These are phyloP conservation scores for Fallopia convolvulus DNA, from an alignment of 148 eudicot genomes.

Conservation along the genomic window DNA sequence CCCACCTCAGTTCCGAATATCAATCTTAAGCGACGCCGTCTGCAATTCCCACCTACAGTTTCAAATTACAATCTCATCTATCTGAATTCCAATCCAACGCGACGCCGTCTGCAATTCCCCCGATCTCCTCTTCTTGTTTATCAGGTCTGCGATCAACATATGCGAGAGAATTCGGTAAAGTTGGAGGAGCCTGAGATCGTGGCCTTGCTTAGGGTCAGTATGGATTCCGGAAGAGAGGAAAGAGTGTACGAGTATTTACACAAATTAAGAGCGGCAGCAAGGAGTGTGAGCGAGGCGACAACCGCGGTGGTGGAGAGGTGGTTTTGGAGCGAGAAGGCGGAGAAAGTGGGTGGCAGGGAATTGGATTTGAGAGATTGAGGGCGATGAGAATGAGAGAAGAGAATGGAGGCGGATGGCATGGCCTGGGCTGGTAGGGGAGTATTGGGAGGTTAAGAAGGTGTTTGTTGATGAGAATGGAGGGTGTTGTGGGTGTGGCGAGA, in stretches of 20 bases:
- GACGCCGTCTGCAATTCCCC: too few species aligned
- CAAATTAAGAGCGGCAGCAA: too few species aligned
- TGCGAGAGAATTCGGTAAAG: conserved; percentile 35
- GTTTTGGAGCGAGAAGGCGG: too few species aligned
- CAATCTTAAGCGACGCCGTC: too few species aligned
- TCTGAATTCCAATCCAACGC: too few species aligned
- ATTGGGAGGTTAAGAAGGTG: conserved; percentile 50
- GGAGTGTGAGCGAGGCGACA: too few species aligned
- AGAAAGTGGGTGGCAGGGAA: too few species aligned
- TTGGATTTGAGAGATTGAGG: conserved; percentile 30
- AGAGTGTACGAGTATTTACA: conserved; percentile 65
- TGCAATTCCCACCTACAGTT: too few species aligned
- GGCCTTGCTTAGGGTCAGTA: conserved; percentile 66
- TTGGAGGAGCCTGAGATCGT: conserved; percentile 59
- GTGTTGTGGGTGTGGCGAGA: conserved; percentile 52
- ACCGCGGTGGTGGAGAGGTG: too few species aligned
- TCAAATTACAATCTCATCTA: too few species aligned
- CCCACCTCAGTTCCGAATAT: too few species aligned
- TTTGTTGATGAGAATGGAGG: conserved; percentile 35
- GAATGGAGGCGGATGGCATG: conserved; percentile 98
- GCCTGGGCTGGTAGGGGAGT: conserved; percentile 79
- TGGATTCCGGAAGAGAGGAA: conserved; percentile 34
- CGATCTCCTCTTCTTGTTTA: too few species aligned
- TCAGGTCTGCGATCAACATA: conserved; percentile 16
- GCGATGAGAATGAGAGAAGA: conserved; percentile 33